phyloP scores from a whole-genome alignment of 148 eudicot species.

The Silene conica region DNA sequence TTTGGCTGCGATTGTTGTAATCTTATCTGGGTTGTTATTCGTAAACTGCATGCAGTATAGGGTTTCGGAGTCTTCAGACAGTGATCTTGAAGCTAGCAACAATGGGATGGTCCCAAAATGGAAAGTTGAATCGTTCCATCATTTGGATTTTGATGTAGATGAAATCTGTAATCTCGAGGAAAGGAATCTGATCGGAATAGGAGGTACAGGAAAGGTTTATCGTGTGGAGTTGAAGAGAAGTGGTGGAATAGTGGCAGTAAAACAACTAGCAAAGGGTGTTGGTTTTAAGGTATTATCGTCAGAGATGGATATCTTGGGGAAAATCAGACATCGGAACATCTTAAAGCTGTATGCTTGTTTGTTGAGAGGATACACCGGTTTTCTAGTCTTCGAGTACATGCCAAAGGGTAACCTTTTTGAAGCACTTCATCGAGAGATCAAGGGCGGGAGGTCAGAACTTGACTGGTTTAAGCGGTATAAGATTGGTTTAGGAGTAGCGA shows the following conservation, averaged over 20 bases:
- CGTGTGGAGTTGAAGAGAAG: constrained; percentile 59
- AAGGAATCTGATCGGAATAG: constrained; percentile 67
- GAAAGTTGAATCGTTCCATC: constrained; percentile 73
- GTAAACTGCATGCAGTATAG: constrained; percentile 54
- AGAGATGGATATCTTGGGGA: constrained; percentile 79
- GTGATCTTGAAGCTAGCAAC: constrained; percentile 27
- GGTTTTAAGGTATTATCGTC: constrained; percentile 39
- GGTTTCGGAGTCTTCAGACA: constrained; percentile 25
- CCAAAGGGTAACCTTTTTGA: constrained; percentile 64
- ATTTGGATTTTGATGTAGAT: constrained; percentile 56
- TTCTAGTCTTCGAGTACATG: constrained; percentile 84
- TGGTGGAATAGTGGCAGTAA: constrained; percentile 69
- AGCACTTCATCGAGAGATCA: constrained; percentile 49
- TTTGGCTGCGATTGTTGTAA: constrained; percentile 35
- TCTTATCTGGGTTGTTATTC: constrained; percentile 43
- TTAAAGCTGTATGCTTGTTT: constrained; percentile 79
- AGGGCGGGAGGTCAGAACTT: constrained; percentile 47
- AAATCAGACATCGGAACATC: constrained; percentile 73
- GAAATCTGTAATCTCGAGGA: constrained; percentile 54
- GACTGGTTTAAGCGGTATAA: constrained; percentile 70
- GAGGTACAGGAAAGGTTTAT: constrained; percentile 84
- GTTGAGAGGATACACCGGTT: constrained; percentile 55
- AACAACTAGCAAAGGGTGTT: constrained; percentile 55
- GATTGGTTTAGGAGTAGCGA: constrained; percentile 83
- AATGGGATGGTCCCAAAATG: constrained; percentile 43